Conservation (phyloP, 371 early-diverging fungal genomes). For the Mortierella sp. region DNA sequence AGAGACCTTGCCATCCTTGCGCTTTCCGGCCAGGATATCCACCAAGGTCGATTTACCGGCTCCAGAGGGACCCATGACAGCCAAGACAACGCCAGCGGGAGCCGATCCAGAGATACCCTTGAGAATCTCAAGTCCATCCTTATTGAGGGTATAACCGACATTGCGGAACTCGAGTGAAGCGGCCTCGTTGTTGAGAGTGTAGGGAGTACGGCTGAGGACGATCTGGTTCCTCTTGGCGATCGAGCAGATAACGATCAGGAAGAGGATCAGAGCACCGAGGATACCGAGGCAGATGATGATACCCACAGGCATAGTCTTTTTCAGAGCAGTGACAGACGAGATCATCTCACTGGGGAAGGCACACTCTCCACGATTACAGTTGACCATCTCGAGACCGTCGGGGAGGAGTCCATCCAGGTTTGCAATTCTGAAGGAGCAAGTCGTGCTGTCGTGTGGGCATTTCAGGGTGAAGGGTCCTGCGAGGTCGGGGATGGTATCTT, state of each 20-base stretch:
- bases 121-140: conserved; percentile 52
- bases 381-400: conserved; percentile 38
- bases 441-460: conserved; percentile 1
- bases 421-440: neutral
- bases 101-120: conserved; percentile 55
- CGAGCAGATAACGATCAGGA: conserved; percentile 37
- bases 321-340: conserved; percentile 22
- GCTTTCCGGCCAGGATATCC: conserved; percentile 83
- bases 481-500: neutral
- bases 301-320: conserved; percentile 34
- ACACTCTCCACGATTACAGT: conserved; percentile 53
- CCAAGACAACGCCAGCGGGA: conserved; percentile 60
- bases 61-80: conserved; percentile 82
- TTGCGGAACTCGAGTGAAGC: conserved; percentile 58
- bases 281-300: conserved; percentile 44
- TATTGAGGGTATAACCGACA: conserved; percentile 55
- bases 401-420: conserved; percentile 47
- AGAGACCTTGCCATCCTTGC: conserved; percentile 69
- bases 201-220: conserved; percentile 34
- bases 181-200: conserved; percentile 44
- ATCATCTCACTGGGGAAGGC: conserved; percentile 46
- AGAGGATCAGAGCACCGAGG: conserved; percentile 32
- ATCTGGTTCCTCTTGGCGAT: conserved; percentile 42
- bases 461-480: neutral
- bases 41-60: conserved; percentile 80